phyloP scores from a whole-genome alignment of 345 rosid species.

The Eutrema heterophyllum region DNA sequence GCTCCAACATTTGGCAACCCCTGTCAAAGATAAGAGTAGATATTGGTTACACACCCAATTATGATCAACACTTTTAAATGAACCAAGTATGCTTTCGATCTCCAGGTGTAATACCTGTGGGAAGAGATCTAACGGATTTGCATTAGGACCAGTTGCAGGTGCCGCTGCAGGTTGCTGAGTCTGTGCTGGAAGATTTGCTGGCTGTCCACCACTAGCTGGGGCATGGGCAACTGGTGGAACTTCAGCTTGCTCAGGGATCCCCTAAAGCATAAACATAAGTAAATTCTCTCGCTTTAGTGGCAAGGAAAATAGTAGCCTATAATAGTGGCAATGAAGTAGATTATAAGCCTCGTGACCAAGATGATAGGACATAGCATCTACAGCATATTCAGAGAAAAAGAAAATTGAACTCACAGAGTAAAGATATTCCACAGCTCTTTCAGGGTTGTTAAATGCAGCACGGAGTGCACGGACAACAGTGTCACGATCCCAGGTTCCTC shows the following conservation, averaged over 20 bases:
- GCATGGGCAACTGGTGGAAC: constrained; percentile 29
- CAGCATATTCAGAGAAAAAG: background rate
- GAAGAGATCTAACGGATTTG: constrained; percentile 70
- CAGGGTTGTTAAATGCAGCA: constrained; percentile 92
- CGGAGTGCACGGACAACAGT: constrained; percentile 85
- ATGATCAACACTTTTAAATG: background rate
- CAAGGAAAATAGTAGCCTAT: background rate
- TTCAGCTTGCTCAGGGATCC: constrained; percentile 35
- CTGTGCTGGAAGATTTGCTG: constrained; percentile 31
- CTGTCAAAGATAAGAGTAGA: constrained; percentile 31
- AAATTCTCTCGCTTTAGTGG: background rate
- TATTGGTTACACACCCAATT: background rate
- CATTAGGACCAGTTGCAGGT: constrained; percentile 40
- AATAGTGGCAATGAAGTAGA: background rate
- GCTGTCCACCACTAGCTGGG: constrained; percentile 26
- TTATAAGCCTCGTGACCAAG: background rate
- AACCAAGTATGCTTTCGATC: background rate
- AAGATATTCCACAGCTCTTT: constrained; percentile 96
- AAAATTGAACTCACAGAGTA: constrained; percentile 55
- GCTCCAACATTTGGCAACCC: constrained; percentile 82
- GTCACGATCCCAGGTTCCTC: constrained; percentile 90
- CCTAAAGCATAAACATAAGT: constrained; percentile 5
- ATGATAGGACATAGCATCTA: background rate
- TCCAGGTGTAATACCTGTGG: constrained; percentile 58
- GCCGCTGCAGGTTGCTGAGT: constrained; percentile 50